These are phyloP conservation scores for Lolium multiflorum DNA, from an alignment of 176 grass and related monocot genomes.

Conservation along the genomic window DNA sequence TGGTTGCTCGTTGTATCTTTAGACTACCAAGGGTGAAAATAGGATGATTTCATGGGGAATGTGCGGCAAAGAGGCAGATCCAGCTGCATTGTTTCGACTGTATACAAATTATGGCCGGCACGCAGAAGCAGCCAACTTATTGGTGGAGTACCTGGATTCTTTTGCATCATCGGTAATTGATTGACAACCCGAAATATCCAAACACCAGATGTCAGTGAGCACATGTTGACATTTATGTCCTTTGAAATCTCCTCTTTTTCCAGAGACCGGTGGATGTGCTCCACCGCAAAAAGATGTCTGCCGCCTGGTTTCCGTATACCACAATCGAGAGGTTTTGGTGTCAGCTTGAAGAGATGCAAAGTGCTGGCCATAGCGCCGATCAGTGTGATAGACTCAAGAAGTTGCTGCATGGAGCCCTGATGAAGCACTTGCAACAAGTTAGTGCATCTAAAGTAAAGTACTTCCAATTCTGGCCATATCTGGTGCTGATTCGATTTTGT, in stretches of 20 bases:
- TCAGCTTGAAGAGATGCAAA: slow-evolving; percentile 78
- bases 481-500: slow-evolving; percentile 1
- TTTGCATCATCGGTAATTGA: slow-evolving; percentile 75
- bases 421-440: slow-evolving; percentile 79
- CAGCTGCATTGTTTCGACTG: slow-evolving; percentile 87
- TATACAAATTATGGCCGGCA: slow-evolving; percentile 84
- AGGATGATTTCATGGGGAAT: slow-evolving; percentile 79
- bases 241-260: slow-evolving; percentile 44
- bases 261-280: slow-evolving; percentile 76
- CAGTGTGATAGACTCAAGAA: slow-evolving; percentile 82
- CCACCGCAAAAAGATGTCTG: slow-evolving; percentile 88
- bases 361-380: slow-evolving; percentile 63
- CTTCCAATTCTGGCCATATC: not conserved
- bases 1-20: slow-evolving; percentile 28
- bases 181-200: not conserved
- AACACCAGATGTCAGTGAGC: not conserved
- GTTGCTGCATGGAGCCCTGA: slow-evolving; percentile 66
- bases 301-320: slow-evolving; percentile 80
- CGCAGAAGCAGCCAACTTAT: slow-evolving; percentile 79
- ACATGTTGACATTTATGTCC: slow-evolving; percentile 7
- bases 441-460: slow-evolving; percentile 1
- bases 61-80: slow-evolving; percentile 85
- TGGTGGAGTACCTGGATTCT: slow-evolving; percentile 84
- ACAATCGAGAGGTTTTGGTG: slow-evolving; percentile 76
- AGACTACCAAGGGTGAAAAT: slow-evolving; percentile 55